Conservation (phyloP, 345 rosid genomes). For the Mallotus nudiflorus region DNA sequence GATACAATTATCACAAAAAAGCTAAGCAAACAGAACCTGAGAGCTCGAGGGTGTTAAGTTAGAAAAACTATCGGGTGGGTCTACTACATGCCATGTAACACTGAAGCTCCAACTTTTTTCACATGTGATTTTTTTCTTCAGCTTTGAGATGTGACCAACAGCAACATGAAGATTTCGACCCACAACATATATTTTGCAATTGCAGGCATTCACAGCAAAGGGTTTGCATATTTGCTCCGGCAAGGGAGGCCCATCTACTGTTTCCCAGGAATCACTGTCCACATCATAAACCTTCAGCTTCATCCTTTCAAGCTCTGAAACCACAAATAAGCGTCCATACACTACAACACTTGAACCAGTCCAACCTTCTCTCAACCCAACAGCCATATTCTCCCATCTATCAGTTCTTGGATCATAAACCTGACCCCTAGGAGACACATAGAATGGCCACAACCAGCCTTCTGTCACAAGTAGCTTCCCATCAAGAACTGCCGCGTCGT, state of each 20-base stretch:
- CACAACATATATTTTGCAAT: constrained; percentile 67
- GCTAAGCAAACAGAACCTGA: constrained; percentile 74
- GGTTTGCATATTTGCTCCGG: constrained; percentile 90
- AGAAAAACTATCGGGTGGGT: constrained; percentile 56
- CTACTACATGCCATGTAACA: constrained; percentile 67
- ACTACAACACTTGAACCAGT: constrained; percentile 86
- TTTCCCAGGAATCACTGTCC: constrained; percentile 69
- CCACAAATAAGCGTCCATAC: constrained; percentile 67
- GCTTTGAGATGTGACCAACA: constrained; percentile 56
- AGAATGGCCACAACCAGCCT: constrained; percentile 96
- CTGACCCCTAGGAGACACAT: constrained; percentile 80
- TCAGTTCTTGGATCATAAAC: constrained; percentile 72
- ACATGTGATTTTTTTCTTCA: constrained; percentile 24
- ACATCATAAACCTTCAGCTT: constrained; percentile 79
- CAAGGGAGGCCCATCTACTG: constrained; percentile 65
- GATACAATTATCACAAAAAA: constrained; percentile 1
- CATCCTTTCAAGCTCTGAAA: constrained; percentile 85
- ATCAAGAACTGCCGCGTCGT: constrained; percentile 73
- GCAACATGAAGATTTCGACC: constrained; percentile 73
- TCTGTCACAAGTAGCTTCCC: constrained; percentile 85
- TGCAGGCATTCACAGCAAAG: constrained; percentile 64
- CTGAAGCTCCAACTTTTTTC: constrained; percentile 46
- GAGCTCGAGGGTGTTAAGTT: constrained; percentile 79
- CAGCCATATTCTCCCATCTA: constrained; percentile 78
- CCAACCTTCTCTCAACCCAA: constrained; percentile 88